Base-by-base conservation (phyloP, 441 rosid genomes). In the Populus hybrid region DNA sequence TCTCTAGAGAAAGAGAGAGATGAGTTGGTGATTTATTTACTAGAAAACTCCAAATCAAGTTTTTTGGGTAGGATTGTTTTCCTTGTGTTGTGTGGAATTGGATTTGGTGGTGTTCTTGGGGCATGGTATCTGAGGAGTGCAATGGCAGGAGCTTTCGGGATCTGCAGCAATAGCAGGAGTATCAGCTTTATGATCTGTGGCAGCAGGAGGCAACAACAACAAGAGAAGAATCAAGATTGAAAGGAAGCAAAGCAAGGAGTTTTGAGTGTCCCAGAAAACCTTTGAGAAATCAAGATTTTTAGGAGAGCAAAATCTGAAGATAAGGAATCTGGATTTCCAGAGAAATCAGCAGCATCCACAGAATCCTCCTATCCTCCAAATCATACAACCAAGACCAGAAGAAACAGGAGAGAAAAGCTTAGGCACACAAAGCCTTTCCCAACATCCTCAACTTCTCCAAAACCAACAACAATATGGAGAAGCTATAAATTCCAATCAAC, bases 71-170 rank as follows among this genome's bases (percentile, higher is more conserved):
- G 72, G 72, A 72, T 77, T 69, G 64, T 68, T 78, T 77, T 61
- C 67, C 66, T 69, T 42, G 67, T n/a, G 34, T 2, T 34, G 67
- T 66, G 75, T 32, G 34, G 50, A 68, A 38, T 83, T 79, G 82
- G 80, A 76, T 35, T 71, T 74, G 26, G 81, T 32, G 77, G 77
- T 75, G 63, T 28, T 80, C 53, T 74, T 77, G 81, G 81, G 81
- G 79, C 74, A 82, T 86, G 88, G 81, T 85, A 82, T 87, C 76
- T 80, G 76, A 70, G 75, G 84, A 81, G 80, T 84, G 86, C 81
- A 81, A 88, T 86, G 86, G 76, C 88, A 83, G 89, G 71, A 40
- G 69, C 81, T 87, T 82, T 88, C 67, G 89, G 92, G 89, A 88
- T 89, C 89, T 75, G 90, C 76, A 81, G 74, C 78, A 71, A 71